Base-by-base conservation (phyloP, 2,329 filamentous ascomycete species). In the Sclerotinia sclerotiorum region DNA sequence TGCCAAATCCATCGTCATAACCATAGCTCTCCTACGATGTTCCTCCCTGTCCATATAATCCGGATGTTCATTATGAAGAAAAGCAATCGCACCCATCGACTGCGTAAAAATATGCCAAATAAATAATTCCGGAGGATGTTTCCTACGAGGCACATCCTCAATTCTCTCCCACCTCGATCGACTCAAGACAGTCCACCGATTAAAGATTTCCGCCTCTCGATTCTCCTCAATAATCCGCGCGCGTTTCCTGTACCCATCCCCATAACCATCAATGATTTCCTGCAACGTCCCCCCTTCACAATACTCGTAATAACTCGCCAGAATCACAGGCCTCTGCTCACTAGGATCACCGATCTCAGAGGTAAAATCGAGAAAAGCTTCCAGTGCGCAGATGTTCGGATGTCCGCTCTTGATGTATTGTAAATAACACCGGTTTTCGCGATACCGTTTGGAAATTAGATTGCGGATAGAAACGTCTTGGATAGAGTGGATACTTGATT, bases 51-150 rank as follows among this genome's bases (percentile, higher is more conserved):
- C n/a, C 6, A n/a, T 35, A n/a, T 56, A 65, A 24, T 65, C 63
- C 11, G 51, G 51, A n/a, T 65, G 51, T 32, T 65, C 63, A n/a
- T 57, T 57, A 21, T 65, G 63, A 1, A 65, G 27, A n/a, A 65
- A 65, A 5, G 54, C 51, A 21, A 65, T 21, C 1, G 51, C 63
- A 5, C 35, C 52, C 1, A 65, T 44, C 5, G 57, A 44, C 39
- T 65, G 63, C 2, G 19, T 5, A 19, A 15, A 65, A 4, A 65
- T 46, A 24, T 65, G 51, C 63, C 63, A 65, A 11, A 65, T 24
- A 29, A 65, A 65, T 17, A 56, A 24, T 35, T 65, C 62, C 2
- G 62, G 62, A 10, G 51, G 51, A 1, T 10, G 39, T 3, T 1
- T 17, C 8, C 55, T n/a, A 13, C 10, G 2, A 11, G 49, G 49